Evolutionary conservation across 2,329 filamentous ascomycete genomes (phyloP), one percentile per base, ranked within the genome.

Genomic region (Dothideomycetes sp.): DNA sequence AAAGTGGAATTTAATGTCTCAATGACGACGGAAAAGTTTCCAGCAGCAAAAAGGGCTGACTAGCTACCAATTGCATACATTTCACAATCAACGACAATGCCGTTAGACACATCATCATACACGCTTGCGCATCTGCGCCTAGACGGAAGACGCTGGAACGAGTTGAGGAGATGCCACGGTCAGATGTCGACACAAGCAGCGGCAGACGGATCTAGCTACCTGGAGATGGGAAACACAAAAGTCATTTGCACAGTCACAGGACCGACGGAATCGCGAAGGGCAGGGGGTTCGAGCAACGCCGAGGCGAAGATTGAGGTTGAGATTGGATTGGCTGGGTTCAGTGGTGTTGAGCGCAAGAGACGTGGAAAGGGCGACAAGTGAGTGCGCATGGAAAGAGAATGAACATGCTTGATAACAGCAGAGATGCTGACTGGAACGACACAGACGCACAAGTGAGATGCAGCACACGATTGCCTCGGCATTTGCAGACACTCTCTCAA

Each of bases 201-300:
- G 35, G 87, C 88, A 41, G 91, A 96, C 53, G 91, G 91, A 24
- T 94, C 84, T 31, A 85, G 82, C 47, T 94, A 94, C 64, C 78
- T 96, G 45, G 86, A 94, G 60, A 94, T 94, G 81, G 91, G 91
- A 53, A 94, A 96, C 65, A 98, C 91, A 16, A 91, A 94, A 59
- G 82, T 98, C 52, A 84, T 96, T 64, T 95, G 89, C 64, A 86
- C 88, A 17, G 80, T 98, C 33, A 78, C 80, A 2, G 91, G 91
- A 0, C 91, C 91, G 0, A 78, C 76, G 25, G 91, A 98, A 63
- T 72, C 73, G 35, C 64, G 73, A 51, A 61, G 67, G 45, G 58
- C 64, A 20, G 57, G 54, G 54, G 65, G 61, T 40, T 63, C 59
- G 16, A 64, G 59, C 45, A 61, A 61, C 38, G 69, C 70, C 20